Evolutionary conservation across 108 stramenopile genomes (phyloP).

Genomic region (Seminavis robusta): DNA sequence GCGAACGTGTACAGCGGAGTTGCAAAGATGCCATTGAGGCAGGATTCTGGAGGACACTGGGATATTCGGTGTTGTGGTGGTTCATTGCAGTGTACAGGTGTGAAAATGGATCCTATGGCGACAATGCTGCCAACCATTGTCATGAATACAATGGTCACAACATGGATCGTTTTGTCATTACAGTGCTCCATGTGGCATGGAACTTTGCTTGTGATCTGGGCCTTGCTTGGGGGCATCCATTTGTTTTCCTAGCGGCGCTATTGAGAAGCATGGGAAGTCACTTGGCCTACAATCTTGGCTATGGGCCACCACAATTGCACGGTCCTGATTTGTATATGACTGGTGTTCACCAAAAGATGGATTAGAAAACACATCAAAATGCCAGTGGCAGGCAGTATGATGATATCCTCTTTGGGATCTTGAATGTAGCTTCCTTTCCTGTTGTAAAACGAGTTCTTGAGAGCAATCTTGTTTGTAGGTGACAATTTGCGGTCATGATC

Average conservation of each 20-base stretch:
- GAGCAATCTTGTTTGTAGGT: too few relatives aligned
- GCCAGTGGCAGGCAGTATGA: neutral
- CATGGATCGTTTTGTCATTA: slow-evolving; percentile 10
- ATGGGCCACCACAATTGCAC: slow-evolving; percentile 2
- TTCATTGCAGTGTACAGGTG: slow-evolving; percentile 16
- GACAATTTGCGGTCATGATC: too few relatives aligned
- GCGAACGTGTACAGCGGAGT: neutral
- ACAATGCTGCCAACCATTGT: slow-evolving; percentile 8
- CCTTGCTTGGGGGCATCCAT: slow-evolving; percentile 16
- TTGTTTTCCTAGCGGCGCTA: slow-evolving; percentile 12
- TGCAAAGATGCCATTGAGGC: slow-evolving; percentile 10
- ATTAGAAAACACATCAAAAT: neutral
- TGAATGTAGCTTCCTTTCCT: too few relatives aligned
- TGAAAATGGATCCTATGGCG: neutral
- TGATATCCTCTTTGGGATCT: too few relatives aligned
- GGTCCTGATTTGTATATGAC: neutral
- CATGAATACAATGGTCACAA: slow-evolving; percentile 20
- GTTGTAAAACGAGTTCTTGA: too few relatives aligned
- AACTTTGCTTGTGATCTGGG: slow-evolving; percentile 6
- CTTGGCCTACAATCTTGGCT: neutral
- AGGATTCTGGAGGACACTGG: slow-evolving; percentile 22
- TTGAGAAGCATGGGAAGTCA: neutral
- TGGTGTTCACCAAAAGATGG: neutral
- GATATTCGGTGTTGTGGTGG: slow-evolving; percentile 25
- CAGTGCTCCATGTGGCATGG: slow-evolving; percentile 14